These are phyloP conservation scores for Physaria fendleri DNA, from an alignment of 345 rosid species.

Conservation along the genomic window DNA sequence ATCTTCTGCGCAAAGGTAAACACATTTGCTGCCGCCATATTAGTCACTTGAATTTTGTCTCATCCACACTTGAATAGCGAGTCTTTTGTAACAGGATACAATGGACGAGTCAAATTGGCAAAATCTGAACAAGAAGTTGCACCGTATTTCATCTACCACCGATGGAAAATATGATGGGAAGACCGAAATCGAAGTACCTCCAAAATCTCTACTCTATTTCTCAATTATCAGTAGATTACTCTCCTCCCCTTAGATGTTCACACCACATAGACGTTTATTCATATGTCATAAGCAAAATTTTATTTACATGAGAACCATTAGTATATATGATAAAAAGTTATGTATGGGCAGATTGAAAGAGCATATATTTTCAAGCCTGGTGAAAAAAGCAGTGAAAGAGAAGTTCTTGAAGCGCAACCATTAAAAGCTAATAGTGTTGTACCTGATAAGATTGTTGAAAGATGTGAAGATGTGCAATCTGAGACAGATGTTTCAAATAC, in stretches of 20 bases:
- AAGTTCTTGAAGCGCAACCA: conserved; percentile 29
- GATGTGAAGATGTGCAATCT: conserved; percentile 18
- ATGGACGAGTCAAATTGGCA: conserved; percentile 77
- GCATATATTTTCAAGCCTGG: conserved; percentile 45
- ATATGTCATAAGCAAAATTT: neutral
- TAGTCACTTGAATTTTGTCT: conserved; percentile 10
- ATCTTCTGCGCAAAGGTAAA: conserved; percentile 83
- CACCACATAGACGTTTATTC: neutral
- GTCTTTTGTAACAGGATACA: conserved; percentile 51
- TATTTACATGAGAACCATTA: conserved; percentile 14
- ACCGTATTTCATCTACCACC: conserved; percentile 73
- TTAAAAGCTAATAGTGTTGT: conserved; percentile 24
- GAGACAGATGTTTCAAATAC: conserved; percentile 25
- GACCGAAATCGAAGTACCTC: conserved; percentile 60
- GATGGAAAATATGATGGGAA: conserved; percentile 90
- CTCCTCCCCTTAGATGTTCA: neutral
- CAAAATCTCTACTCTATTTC: conserved; percentile 4
- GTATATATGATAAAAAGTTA: neutral
- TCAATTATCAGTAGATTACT: conserved; percentile 6
- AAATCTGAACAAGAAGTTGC: conserved; percentile 65
- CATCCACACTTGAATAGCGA: conserved; percentile 6
- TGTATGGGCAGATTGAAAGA: conserved; percentile 56
- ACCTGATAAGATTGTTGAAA: conserved; percentile 29
- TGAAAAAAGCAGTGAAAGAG: conserved; percentile 35
- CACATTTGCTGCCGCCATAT: conserved; percentile 4